A percentile compares a stretch with the other conserved stretches of the same genome.
Evolutionary conservation across 2,329 filamentous ascomycete species (phyloP).

Genomic region (Exophiala oligosperma): DNA sequence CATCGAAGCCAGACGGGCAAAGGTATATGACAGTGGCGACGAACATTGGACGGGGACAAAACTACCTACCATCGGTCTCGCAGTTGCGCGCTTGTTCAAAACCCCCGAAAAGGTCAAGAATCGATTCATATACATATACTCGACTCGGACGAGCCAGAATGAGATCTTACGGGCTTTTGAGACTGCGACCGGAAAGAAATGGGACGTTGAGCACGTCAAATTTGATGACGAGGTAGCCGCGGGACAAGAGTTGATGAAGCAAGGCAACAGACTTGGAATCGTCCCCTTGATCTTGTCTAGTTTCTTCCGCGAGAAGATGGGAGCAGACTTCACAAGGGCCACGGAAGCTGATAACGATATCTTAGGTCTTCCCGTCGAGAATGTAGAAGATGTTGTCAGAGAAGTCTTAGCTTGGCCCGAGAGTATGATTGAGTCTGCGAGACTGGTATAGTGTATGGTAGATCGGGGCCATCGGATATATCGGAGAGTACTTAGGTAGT

Average conservation of each 20-base stretch:
- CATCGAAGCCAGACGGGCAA: slow-evolving; percentile 41
- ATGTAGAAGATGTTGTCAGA: background rate
- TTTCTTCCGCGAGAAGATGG: background rate
- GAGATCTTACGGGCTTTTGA: slow-evolving; percentile 34
- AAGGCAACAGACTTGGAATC: slow-evolving; percentile 34
- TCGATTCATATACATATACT: slow-evolving; percentile 47
- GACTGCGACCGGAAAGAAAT: slow-evolving; percentile 2
- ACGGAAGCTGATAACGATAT: background rate
- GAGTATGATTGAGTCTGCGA: no score
- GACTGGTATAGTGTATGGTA: no score
- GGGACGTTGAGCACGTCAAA: slow-evolving; percentile 26
- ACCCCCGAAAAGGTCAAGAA: slow-evolving; percentile 57
- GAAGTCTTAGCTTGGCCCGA: background rate
- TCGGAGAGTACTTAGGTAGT: no score
- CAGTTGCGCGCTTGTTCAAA: slow-evolving; percentile 49
- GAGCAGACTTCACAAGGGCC: background rate
- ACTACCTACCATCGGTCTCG: slow-evolving; percentile 47
- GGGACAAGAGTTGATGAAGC: slow-evolving; percentile 44
- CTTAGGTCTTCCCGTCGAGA: background rate
- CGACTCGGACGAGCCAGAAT: slow-evolving; percentile 47
- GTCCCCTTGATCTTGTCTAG: background rate
- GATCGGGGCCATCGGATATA: no score
- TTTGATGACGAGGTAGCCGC: slow-evolving; percentile 31
- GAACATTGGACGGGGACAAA: slow-evolving; percentile 49
- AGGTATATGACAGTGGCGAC: slow-evolving; percentile 53